Conservation (phyloP, 257 asterid species). For the Leptodermis oblonga region DNA sequence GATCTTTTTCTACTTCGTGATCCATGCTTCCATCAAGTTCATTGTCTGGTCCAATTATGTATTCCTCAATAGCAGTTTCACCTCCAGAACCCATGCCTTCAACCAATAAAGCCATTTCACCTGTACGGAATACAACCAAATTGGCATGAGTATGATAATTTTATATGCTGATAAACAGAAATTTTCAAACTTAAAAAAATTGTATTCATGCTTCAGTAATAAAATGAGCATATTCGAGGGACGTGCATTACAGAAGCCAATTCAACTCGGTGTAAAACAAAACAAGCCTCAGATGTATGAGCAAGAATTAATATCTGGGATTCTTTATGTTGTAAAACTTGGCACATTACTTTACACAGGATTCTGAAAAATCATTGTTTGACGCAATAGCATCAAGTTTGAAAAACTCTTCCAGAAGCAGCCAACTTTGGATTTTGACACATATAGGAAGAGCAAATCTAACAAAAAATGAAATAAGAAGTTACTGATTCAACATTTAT, state of each 20-base stretch:
- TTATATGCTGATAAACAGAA: background rate
- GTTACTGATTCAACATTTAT: slow-evolving; percentile 6
- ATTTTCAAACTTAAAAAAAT: background rate
- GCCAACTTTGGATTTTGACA: background rate
- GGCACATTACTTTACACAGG: background rate
- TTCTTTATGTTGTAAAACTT: background rate
- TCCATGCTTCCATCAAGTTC: slow-evolving; percentile 55
- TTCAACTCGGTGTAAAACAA: background rate
- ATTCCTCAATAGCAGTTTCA: slow-evolving; percentile 83
- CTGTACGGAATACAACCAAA: slow-evolving; percentile 32
- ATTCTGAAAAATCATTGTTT: too few species aligned
- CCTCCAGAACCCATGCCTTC: slow-evolving; percentile 87
- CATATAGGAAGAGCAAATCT: background rate
- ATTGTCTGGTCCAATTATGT: slow-evolving; percentile 68
- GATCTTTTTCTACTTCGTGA: slow-evolving; percentile 50
- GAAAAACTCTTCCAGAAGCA: background rate
- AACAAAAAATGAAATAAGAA: background rate
- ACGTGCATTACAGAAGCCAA: background rate
- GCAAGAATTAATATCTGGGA: background rate
- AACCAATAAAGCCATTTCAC: slow-evolving; percentile 89
- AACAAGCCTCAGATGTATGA: background rate
- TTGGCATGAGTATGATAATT: background rate
- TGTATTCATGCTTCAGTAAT: slow-evolving; percentile 1
- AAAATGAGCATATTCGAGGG: background rate
- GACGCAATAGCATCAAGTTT: background rate